A percentile compares a stretch with the other conserved stretches of the same genome.
These are phyloP conservation scores for Candida corydali DNA, from an alignment of 805 yeast genomes.

Conservation along the genomic window DNA sequence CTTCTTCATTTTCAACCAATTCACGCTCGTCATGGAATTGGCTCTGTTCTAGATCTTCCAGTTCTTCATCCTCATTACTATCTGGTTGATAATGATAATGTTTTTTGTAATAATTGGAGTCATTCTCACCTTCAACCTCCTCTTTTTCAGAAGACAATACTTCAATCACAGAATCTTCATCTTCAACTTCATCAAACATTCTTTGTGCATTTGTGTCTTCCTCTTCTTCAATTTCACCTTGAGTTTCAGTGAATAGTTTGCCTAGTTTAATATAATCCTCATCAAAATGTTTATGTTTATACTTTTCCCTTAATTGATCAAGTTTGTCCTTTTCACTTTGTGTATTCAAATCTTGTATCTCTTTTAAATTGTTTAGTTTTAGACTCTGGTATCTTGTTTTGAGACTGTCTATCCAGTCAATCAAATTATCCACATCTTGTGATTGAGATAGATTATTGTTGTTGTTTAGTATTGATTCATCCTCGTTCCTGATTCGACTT, in stretches of 20 bases:
- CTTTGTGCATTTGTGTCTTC: slow-evolving; percentile 9
- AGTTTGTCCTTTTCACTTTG: slow-evolving; percentile 13
- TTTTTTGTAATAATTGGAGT: background rate
- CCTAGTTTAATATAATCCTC: slow-evolving; percentile 13
- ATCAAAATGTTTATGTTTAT: slow-evolving; percentile 17
- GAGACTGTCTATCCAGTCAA: slow-evolving; percentile 28
- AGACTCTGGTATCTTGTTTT: slow-evolving; percentile 18
- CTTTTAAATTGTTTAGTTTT: slow-evolving; percentile 15
- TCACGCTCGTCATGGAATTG: background rate
- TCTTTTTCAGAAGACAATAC: slow-evolving; percentile 21
- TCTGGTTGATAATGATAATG: slow-evolving; percentile 15
- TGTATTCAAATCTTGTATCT: slow-evolving; percentile 12
- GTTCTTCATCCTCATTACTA: slow-evolving; percentile 46
- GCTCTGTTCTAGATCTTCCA: slow-evolving; percentile 2
- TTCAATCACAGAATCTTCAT: slow-evolving; percentile 34
- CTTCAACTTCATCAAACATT: slow-evolving; percentile 38
- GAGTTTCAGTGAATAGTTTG: slow-evolving; percentile 1
- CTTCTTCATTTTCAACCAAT: slow-evolving; percentile 1
- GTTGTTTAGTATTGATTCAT: no score
- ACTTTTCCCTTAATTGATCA: slow-evolving; percentile 19
- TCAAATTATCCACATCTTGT: slow-evolving; percentile 19
- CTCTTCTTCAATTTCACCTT: slow-evolving; percentile 1
- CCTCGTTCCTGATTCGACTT: no score
- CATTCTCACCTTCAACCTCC: background rate
- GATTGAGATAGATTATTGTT: no score